Base-by-base conservation (phyloP, 352 stramenopile genomes). In the Nothophytophthora sp. region DNA sequence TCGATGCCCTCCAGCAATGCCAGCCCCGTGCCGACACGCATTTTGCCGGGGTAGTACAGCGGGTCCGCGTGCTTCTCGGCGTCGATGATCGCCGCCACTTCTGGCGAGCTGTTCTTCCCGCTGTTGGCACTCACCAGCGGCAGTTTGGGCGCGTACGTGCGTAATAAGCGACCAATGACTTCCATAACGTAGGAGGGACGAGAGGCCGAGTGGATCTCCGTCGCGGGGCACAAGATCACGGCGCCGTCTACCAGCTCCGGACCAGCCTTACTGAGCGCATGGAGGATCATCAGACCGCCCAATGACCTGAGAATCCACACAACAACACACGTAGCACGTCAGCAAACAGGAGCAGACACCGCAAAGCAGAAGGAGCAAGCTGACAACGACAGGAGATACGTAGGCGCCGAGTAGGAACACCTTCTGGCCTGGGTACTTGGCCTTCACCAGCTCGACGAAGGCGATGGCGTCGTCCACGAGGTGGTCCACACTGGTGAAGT, bases 381-480 rank as follows among this genome's bases (percentile, higher is more conserved):
- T 13, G 10, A 65, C 7, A 39, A 46, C n/a, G 15, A 24, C 10
- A 29, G 4, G 0, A 30, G 4, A 22, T 12, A 69, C 76, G 32
- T 57, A 91, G 77, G 63, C 74, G 62, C 82, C 82, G 27, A 88
- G 63, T 7, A 91, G 46, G 36, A 93, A 93, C 15, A 93, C 45
- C 44, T 90, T 90, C 42, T 73, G 67, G 10, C 64, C 56, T 11
- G 77, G 70, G 56, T 88, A 90, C 39, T 80, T 88, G 19, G 61
- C 55, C 37, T 81, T 81, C 23, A 80, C 60, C 33, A 83, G 50
- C 4, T 73, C 50, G 18, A 93, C 50, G 24, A 89, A 81, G 18
- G 57, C 72, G 18, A 90, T 79, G n/a, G 73, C 78, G 25, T 93
- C 82, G 25, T 88, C 72, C 15, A 79, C 60, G n/a, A 93, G 60